A percentile compares a stretch with the other conserved stretches of the same genome.
Conservation (phyloP, 306 rosid species). For the Astragalus glycyphyllos region DNA sequence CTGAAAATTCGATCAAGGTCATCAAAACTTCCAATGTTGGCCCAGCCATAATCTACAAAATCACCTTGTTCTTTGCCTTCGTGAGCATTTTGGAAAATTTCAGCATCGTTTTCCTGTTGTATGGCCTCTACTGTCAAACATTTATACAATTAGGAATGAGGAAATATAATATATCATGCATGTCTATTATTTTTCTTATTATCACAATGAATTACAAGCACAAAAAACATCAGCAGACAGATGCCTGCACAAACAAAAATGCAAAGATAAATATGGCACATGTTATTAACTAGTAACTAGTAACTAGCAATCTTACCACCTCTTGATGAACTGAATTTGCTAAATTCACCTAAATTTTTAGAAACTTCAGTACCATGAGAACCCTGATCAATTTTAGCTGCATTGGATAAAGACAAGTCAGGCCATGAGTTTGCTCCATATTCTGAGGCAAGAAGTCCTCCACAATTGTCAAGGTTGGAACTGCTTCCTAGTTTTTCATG, state of each 20-base stretch:
- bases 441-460: constrained; percentile 58
- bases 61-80: constrained; percentile 82
- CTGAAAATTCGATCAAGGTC: constrained; percentile 90
- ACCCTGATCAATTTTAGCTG: constrained; percentile 56
- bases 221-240: constrained; percentile 38
- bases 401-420: constrained; percentile 61
- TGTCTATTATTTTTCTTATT: constrained; percentile 17
- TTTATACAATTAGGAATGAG: constrained; percentile 39
- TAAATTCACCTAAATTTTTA: constrained; percentile 49
- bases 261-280: constrained; percentile 22
- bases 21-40: constrained; percentile 88
- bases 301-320: constrained; percentile 51
- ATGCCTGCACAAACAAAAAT: constrained; percentile 26
- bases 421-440: constrained; percentile 60
- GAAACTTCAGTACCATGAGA: constrained; percentile 56
- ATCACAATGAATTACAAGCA: constrained; percentile 16
- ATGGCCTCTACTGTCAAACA: constrained; percentile 60
- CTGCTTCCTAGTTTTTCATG: constrained; percentile 54
- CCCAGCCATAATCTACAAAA: constrained; percentile 90
- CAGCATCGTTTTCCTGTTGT: constrained; percentile 60
- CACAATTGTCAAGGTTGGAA: constrained; percentile 47
- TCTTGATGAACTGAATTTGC: constrained; percentile 51
- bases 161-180: constrained; percentile 36
- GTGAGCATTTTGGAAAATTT: constrained; percentile 53
- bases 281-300: constrained; percentile 29